phyloP scores from a whole-genome alignment of 2,329 filamentous ascomycete genomes.

The Fusarium sarcochroum region DNA sequence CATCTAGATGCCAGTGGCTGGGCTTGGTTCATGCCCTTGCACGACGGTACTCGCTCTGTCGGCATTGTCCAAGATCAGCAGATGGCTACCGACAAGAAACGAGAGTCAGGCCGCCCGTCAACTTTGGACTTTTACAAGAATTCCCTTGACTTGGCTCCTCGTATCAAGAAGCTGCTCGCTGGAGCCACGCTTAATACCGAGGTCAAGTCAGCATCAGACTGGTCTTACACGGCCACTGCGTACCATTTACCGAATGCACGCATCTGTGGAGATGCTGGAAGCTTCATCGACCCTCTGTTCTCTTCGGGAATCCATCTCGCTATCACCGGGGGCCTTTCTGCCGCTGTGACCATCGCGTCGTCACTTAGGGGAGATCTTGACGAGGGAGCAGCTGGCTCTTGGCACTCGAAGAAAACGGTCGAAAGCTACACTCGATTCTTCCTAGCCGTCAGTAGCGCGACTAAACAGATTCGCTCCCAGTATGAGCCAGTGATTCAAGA shows the following conservation, averaged over 20 bases:
- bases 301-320: slow-evolving; percentile 64
- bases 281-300: slow-evolving; percentile 65
- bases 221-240: slow-evolving; percentile 60
- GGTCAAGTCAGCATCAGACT: slow-evolving; percentile 61
- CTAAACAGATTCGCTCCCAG: slow-evolving; percentile 57
- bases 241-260: slow-evolving; percentile 59
- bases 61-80: slow-evolving; percentile 60
- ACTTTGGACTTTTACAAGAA: slow-evolving; percentile 53
- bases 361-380: slow-evolving; percentile 54
- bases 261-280: slow-evolving; percentile 62
- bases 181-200: slow-evolving; percentile 53
- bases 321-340: slow-evolving; percentile 58
- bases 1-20: slow-evolving; percentile 61
- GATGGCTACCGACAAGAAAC: slow-evolving; percentile 54
- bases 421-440: slow-evolving; percentile 65
- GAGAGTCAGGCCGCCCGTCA: slow-evolving; percentile 32
- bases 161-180: slow-evolving; percentile 49
- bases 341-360: slow-evolving; percentile 60
- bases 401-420: slow-evolving; percentile 61
- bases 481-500: slow-evolving; percentile 59
- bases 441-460: slow-evolving; percentile 43
- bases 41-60: slow-evolving; percentile 61
- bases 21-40: slow-evolving; percentile 65
- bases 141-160: slow-evolving; percentile 53
- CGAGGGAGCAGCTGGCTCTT: slow-evolving; percentile 55